Conservation (phyloP, 1,139 yeast species). For the Magnusiomyces paraingens region DNA sequence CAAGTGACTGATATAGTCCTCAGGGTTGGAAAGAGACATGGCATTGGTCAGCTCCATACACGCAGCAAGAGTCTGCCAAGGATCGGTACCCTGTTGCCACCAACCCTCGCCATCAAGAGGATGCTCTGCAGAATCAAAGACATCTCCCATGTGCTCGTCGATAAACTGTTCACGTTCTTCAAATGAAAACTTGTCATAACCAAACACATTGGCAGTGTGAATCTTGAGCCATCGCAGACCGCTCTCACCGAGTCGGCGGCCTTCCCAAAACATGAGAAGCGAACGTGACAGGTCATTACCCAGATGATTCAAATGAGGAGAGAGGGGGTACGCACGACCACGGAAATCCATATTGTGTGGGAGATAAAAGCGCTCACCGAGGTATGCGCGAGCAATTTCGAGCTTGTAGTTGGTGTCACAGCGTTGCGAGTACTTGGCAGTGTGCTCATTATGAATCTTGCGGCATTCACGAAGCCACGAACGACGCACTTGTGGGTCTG, state of each 20-base stretch:
- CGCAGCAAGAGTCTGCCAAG: conserved; percentile 91
- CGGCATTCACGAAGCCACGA: conserved; percentile 62
- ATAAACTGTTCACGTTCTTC: conserved; percentile 67
- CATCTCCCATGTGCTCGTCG: conserved; percentile 58
- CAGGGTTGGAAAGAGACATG: conserved; percentile 62
- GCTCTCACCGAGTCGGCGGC: conserved; percentile 61
- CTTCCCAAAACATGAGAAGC: conserved; percentile 81
- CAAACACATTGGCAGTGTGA: conserved; percentile 83
- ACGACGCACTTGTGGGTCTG: conserved; percentile 63
- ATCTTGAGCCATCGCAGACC: conserved; percentile 88
- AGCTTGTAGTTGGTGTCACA: conserved; percentile 90
- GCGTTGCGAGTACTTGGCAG: conserved; percentile 72
- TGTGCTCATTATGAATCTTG: conserved; percentile 51
- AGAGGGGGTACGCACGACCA: conserved; percentile 92
- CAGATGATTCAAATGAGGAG: conserved; percentile 73
- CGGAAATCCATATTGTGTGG: conserved; percentile 54
- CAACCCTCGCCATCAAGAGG: conserved; percentile 59
- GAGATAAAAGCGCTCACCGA: conserved; percentile 74
- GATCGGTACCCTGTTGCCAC: conserved; percentile 88
- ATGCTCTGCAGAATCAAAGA: conserved; percentile 60
- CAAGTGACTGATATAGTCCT: conserved; percentile 64
- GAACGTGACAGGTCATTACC: conserved; percentile 92
- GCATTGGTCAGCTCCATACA: conserved; percentile 79
- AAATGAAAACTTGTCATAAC: conserved; percentile 77
- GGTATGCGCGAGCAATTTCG: conserved; percentile 88